These are phyloP conservation scores for Suillus paluster DNA, from an alignment of 768 basidiomycete genomes.

Conservation along the genomic window DNA sequence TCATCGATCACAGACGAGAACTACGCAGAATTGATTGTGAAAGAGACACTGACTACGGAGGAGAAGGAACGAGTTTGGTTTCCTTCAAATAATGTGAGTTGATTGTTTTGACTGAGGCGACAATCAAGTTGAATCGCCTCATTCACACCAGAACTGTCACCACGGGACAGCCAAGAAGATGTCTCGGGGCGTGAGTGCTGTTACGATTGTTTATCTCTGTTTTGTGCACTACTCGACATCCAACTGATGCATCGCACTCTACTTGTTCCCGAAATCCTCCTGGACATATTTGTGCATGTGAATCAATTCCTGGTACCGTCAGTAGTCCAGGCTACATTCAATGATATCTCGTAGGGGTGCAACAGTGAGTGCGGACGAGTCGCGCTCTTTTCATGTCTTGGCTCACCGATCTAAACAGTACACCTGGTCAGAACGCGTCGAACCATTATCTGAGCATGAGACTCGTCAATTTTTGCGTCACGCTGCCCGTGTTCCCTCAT, in stretches of 20 bases:
- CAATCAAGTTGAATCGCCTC: no score
- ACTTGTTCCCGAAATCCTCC: no score
- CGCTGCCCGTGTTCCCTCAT: not conserved
- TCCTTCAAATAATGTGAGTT: conserved; percentile 73
- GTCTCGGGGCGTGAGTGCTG: no score
- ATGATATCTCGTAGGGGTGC: not conserved
- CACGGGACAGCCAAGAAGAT: conserved; percentile 59
- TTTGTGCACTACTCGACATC: no score
- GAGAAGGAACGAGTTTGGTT: conserved; percentile 81
- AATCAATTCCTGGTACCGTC: no score
- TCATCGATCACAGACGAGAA: conserved; percentile 88
- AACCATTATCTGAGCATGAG: not conserved
- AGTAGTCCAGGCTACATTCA: not conserved
- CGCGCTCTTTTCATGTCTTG: not conserved
- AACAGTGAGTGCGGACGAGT: not conserved
- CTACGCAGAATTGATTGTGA: conserved; percentile 70
- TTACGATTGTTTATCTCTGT: no score
- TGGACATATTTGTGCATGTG: no score
- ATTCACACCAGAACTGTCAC: conserved; percentile 53
- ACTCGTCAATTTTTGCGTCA: not conserved
- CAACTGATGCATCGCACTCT: no score
- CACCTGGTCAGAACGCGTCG: not conserved
- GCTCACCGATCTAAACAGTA: not conserved
- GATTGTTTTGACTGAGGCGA: not conserved
- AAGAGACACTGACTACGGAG: conserved; percentile 66